phyloP scores from a whole-genome alignment of 1,284 basidiomycete genomes.

The Irpex sp. region DNA sequence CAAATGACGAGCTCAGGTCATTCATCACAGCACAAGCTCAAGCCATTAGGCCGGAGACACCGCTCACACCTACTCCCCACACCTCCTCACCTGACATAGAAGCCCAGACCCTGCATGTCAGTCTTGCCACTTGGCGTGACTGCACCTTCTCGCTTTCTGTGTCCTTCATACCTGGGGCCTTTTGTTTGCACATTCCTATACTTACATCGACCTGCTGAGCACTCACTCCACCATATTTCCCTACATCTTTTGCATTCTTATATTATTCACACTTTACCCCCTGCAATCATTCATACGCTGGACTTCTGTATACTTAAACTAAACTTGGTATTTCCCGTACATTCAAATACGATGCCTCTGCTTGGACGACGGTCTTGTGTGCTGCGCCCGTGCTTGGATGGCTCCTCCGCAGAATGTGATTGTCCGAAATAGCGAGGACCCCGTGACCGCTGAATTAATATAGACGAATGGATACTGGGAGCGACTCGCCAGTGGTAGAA shows the following conservation, averaged over 20 bases:
- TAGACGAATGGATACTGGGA: background rate
- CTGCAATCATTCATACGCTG: background rate
- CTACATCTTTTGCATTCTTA: background rate
- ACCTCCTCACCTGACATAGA: background rate
- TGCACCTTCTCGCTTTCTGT: background rate
- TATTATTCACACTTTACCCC: background rate
- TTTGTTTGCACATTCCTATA: background rate
- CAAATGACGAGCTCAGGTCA: background rate
- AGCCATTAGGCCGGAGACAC: background rate
- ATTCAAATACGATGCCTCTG: background rate
- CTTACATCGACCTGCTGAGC: background rate
- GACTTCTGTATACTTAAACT: background rate
- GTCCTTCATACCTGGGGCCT: background rate
- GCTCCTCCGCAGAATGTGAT: background rate
- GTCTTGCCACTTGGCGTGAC: background rate
- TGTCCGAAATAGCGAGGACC: background rate
- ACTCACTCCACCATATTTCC: background rate
- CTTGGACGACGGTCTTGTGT: background rate
- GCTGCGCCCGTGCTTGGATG: too few relatives aligned
- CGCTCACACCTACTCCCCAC: background rate
- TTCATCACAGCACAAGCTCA: background rate
- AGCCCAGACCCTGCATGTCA: background rate
- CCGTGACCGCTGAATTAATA: background rate
- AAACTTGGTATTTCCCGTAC: background rate
- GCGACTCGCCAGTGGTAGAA: background rate